Percentiles rank a stretch among this genome's conserved stretches.
These are phyloP conservation scores for Adansonia gregorii DNA, from an alignment of 441 rosid genomes.

Conservation along the genomic window DNA sequence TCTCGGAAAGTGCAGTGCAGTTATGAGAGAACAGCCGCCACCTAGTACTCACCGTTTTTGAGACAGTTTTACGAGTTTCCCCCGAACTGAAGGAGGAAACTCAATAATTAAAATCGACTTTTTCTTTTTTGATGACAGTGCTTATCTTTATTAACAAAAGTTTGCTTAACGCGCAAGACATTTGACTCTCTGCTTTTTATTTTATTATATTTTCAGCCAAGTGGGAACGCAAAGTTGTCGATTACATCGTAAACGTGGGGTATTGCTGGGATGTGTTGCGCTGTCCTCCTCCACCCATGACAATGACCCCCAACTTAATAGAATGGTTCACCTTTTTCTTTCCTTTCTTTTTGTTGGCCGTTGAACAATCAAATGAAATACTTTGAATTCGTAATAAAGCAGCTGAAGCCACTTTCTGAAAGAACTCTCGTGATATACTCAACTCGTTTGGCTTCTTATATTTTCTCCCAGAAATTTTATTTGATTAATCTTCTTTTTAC, in stretches of 20 bases:
- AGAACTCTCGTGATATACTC: neutral
- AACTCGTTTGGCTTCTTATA: neutral
- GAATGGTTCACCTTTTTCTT: neutral
- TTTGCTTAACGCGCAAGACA: conserved; percentile 24
- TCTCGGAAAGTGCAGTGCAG: conserved; percentile 23
- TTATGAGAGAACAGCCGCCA: conserved; percentile 25
- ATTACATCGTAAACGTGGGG: neutral
- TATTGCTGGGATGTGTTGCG: too few species aligned
- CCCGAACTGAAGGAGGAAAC: neutral
- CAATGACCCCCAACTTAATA: neutral
- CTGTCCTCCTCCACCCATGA: neutral
- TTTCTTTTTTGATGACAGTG: neutral
- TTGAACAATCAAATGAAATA: neutral
- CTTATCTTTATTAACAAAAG: neutral
- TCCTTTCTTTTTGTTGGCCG: neutral
- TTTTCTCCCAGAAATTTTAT: neutral
- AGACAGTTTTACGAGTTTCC: neutral
- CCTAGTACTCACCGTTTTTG: conserved; percentile 20
- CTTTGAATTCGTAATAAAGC: neutral
- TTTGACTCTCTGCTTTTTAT: conserved; percentile 14
- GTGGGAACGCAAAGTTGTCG: conserved; percentile 15
- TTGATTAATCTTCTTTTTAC: neutral
- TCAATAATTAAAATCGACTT: neutral
- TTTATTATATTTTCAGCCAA: neutral
- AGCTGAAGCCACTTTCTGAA: neutral